Conservation (phyloP, 345 rosid genomes). For the Salix dunnii region DNA sequence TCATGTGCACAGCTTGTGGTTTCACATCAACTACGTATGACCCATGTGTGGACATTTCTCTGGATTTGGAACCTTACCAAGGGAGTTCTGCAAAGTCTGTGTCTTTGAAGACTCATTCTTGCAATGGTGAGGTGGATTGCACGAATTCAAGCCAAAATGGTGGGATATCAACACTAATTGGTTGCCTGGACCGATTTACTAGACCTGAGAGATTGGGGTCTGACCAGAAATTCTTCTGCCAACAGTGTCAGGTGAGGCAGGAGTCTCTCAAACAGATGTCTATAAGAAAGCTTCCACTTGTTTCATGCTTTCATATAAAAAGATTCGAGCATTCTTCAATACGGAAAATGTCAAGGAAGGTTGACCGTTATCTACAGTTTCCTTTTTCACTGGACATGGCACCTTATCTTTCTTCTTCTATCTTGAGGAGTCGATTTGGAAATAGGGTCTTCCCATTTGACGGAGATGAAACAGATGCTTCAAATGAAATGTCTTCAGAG, state of each 20-base stretch:
- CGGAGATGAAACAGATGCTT: constrained; percentile 50
- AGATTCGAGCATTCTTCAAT: constrained; percentile 73
- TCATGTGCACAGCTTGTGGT: constrained; percentile 79
- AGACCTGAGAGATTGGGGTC: constrained; percentile 77
- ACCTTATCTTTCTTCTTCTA: constrained; percentile 74
- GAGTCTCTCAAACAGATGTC: constrained; percentile 89
- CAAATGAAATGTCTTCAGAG: constrained; percentile 50
- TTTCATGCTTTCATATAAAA: constrained; percentile 80
- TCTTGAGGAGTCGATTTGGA: constrained; percentile 65
- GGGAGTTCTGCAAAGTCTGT: constrained; percentile 31
- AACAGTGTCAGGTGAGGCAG: constrained; percentile 69
- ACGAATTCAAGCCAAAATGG: constrained; percentile 31
- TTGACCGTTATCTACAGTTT: constrained; percentile 75
- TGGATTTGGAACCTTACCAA: constrained; percentile 58
- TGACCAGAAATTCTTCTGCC: constrained; percentile 85
- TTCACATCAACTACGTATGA: constrained; percentile 85
- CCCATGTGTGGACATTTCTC: constrained; percentile 87
- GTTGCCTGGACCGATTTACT: constrained; percentile 82
- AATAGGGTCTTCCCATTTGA: constrained; percentile 61
- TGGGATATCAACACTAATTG: constrained; percentile 58
- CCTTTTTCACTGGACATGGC: constrained; percentile 78
- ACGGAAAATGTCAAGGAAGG: constrained; percentile 64
- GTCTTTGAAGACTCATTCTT: constrained; percentile 34
- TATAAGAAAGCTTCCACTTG: constrained; percentile 77
- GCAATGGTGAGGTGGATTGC: constrained; percentile 46